Percentiles rank a stretch among this genome's conserved stretches.
Evolutionary conservation across 352 stramenopile species (phyloP).

Genomic region (Salisapilia sapeloensis): DNA sequence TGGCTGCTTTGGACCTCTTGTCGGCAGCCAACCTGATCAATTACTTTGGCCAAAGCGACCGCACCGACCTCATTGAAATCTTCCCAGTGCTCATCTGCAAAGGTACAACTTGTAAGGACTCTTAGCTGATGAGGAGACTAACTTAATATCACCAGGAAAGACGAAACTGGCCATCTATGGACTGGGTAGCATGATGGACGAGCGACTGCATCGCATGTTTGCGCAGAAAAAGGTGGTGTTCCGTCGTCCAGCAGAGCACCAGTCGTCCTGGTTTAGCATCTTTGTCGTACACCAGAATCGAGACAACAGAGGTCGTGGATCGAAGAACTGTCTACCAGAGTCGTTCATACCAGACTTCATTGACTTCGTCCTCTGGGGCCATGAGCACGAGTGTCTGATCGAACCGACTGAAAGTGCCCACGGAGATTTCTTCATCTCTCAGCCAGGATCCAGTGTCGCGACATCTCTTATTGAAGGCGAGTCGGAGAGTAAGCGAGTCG

Average conservation of each 20-base stretch:
- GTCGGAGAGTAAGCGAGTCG: slow-evolving; percentile 71
- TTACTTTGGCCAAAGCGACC: slow-evolving; percentile 93
- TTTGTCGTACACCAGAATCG: slow-evolving; percentile 99
- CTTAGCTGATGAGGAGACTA: no score
- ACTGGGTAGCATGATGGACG: slow-evolving; percentile 96
- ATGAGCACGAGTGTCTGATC: slow-evolving; percentile 98
- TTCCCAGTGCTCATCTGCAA: slow-evolving; percentile 94
- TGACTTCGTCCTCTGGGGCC: slow-evolving; percentile 93
- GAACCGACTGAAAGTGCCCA: slow-evolving; percentile 87
- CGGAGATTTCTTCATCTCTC: slow-evolving; percentile 92
- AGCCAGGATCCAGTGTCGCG: slow-evolving; percentile 93
- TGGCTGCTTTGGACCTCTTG: slow-evolving; percentile 93
- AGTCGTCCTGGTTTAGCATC: slow-evolving; percentile 92
- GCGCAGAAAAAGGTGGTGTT: slow-evolving; percentile 92
- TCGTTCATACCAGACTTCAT: slow-evolving; percentile 98
- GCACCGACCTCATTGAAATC: slow-evolving; percentile 90
- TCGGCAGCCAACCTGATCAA: slow-evolving; percentile 94
- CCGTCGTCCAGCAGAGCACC: slow-evolving; percentile 57
- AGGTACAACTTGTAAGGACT: no score
- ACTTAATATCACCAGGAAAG: no score
- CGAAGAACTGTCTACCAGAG: slow-evolving; percentile 96
- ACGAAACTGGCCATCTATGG: slow-evolving; percentile 96
- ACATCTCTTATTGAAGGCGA: slow-evolving; percentile 88
- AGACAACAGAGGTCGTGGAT: slow-evolving; percentile 80
- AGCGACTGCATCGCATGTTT: slow-evolving; percentile 97